These are phyloP conservation scores for Dimocarpus longan DNA, from an alignment of 345 rosid species.

Conservation along the genomic window DNA sequence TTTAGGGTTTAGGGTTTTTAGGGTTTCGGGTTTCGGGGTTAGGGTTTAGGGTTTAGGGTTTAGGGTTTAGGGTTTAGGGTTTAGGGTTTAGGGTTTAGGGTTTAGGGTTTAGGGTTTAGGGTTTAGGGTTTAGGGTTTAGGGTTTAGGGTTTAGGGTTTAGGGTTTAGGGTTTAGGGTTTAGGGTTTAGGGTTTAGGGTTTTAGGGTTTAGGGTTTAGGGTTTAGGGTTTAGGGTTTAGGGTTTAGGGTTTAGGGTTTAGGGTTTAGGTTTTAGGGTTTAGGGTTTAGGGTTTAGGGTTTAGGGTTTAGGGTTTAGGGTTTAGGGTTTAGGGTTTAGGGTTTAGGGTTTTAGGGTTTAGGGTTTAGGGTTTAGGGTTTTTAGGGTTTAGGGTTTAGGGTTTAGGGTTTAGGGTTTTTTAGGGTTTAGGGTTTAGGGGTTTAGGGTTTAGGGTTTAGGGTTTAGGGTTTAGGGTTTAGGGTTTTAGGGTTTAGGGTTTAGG, in stretches of 20 bases:
- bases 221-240: constrained; percentile 10
- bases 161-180: constrained; percentile 20
- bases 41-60: constrained; percentile 16
- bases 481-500: constrained; percentile 17
- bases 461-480: constrained; percentile 21
- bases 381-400: constrained; percentile 28
- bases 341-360: constrained; percentile 28
- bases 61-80: constrained; percentile 30
- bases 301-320: constrained; percentile 17
- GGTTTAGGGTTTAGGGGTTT: constrained; percentile 23
- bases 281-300: constrained; percentile 8
- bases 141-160: constrained; percentile 25
- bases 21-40: constrained; percentile 14
- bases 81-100: constrained; percentile 16
- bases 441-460: constrained; percentile 18
- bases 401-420: too few relatives aligned
- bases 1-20: constrained; percentile 21
- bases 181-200: constrained; percentile 3
- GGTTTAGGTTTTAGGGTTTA: constrained; percentile 15
- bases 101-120: constrained; percentile 30
- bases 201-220: constrained; percentile 15
- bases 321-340: constrained; percentile 19
- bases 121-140: constrained; percentile 30
- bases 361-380: too few relatives aligned
- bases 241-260: constrained; percentile 15